Base-by-base conservation (phyloP, 1,284 basidiomycete species). In the Cutaneotrichosporon sp. region DNA sequence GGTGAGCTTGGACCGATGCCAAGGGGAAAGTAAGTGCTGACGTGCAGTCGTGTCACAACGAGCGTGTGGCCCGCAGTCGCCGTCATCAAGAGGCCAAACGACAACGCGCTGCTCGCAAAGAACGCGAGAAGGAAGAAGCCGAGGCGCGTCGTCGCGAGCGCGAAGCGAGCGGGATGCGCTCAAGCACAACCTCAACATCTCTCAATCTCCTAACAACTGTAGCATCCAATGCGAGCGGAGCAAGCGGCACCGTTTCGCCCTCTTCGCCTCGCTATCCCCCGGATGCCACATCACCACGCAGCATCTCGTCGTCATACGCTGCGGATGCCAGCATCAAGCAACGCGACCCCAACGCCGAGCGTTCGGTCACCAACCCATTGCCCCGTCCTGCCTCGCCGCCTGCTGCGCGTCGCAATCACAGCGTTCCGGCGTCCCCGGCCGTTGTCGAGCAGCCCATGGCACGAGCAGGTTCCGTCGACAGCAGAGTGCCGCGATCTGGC, bases 31-130 rank as follows among this genome's bases (percentile, higher is more conserved):
- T n/a, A n/a, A n/a, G n/a, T 39, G n/a, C 53, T 52, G 51, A 59
- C 52, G 17, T 31, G 2, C 31, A 77, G 76, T 66, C 84, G 49
- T 98, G 94, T 67, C 96, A 98, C 72, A 96, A 93, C 75, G 89
- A 97, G 57, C 86, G 96, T 51, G 94, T 97, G 68, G 90, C 90
- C 26, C 83, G 89, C 61, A 91, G 90, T 62, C 78, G 90, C 60
- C 83, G 88, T 58, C 90, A 97, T 71, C 87, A 89, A 2, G 90
- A 97, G 76, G 80, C 78, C 25, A 82, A 82, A 65, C 77, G 78
- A 48, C 78, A 75, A 45, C 62, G 72, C 42, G 71, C 71, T 26
- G 67, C 67, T 17, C 56, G 68, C 16, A 71, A 71, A 51, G 71
- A 71, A 31, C 66, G 62, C 38, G 55, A 68, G 49, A 64, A 68